A percentile compares a stretch with the other conserved stretches of the same genome.
These are phyloP conservation scores for Lecanoromycetidae sp. DNA, from an alignment of 2,329 filamentous ascomycete species.

Conservation along the genomic window DNA sequence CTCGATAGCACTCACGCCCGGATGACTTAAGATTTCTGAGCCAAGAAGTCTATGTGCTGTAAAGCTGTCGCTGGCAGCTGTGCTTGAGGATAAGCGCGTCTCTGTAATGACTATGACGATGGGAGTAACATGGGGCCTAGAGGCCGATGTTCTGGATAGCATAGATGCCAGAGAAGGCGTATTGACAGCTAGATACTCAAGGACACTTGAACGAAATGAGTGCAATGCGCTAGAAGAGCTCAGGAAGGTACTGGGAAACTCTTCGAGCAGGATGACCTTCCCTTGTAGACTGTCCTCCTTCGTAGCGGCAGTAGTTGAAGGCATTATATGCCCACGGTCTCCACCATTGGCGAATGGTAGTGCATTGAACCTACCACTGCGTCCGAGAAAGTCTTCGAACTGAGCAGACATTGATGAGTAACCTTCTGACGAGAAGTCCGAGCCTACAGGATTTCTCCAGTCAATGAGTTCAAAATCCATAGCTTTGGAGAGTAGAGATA, in stretches of 20 bases:
- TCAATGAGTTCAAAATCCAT: conserved; percentile 68
- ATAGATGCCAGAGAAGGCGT: conserved; percentile 43
- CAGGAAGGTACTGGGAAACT: conserved; percentile 67
- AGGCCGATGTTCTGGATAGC: conserved; percentile 24
- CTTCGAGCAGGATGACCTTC: conserved; percentile 63
- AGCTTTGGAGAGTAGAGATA: conserved; percentile 65
- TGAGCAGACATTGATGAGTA: conserved; percentile 62
- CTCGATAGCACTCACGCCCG: conserved; percentile 66
- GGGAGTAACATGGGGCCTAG: conserved; percentile 46
- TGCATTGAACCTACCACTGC: conserved; percentile 67
- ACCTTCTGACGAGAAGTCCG: conserved; percentile 46
- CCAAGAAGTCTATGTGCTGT: conserved; percentile 85
- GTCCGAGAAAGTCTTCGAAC: conserved; percentile 83
- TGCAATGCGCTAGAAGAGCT: conserved; percentile 51
- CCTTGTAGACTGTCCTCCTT: conserved; percentile 19
- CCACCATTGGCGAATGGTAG: conserved; percentile 38
- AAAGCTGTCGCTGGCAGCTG: conserved; percentile 76
- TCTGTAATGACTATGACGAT: conserved; percentile 87
- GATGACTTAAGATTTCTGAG: conserved; percentile 71
- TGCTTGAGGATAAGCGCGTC: conserved; percentile 72
- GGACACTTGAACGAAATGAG: conserved; percentile 62
- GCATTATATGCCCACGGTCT: neutral
- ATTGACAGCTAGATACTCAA: conserved; percentile 61
- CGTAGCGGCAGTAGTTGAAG: neutral
- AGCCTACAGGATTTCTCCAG: conserved; percentile 73